Conservation (phyloP, 202 grass and related monocot species). For the Hordeum pubiflorum region DNA sequence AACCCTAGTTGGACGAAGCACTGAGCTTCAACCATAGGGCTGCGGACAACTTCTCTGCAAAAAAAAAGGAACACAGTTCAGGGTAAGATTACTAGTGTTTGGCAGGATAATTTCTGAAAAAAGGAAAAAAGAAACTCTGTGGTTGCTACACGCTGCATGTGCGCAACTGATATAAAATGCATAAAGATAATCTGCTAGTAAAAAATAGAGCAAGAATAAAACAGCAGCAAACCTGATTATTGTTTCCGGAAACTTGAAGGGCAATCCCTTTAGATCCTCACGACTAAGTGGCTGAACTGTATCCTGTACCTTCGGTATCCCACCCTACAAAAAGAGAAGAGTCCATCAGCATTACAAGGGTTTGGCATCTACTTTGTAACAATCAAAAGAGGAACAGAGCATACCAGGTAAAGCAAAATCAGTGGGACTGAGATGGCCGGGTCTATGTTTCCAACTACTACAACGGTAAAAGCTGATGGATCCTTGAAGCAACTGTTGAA, state of each 20-base stretch:
- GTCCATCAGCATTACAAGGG: slow-evolving; percentile 25
- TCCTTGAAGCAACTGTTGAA: slow-evolving; percentile 90
- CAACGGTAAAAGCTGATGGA: slow-evolving; percentile 86
- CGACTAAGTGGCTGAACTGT: slow-evolving; percentile 67
- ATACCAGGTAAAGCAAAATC: slow-evolving; percentile 91
- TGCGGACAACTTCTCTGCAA: slow-evolving; percentile 86
- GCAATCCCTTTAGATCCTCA: slow-evolving; percentile 93
- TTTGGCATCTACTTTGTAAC: background rate
- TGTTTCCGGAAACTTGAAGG: slow-evolving; percentile 87
- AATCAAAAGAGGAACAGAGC: slow-evolving; percentile 13
- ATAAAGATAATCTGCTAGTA: background rate
- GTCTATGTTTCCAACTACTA: slow-evolving; percentile 89
- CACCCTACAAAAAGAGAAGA: slow-evolving; percentile 52
- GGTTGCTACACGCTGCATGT: slow-evolving; percentile 7
- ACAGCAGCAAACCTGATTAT: slow-evolving; percentile 67
- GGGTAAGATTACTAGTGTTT: slow-evolving; percentile 3
- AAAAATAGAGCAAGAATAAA: slow-evolving; percentile 15
- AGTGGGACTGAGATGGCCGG: slow-evolving; percentile 67
- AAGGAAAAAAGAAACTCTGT: slow-evolving; percentile 13
- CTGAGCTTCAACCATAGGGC: slow-evolving; percentile 99
- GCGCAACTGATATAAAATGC: background rate
- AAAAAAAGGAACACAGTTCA: slow-evolving; percentile 13
- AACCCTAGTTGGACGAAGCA: slow-evolving; percentile 96
- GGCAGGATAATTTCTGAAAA: slow-evolving; percentile 19
- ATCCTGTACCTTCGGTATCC: slow-evolving; percentile 72